phyloP scores from a whole-genome alignment of 2,329 filamentous ascomycete genomes.

The Triangularia verruculosa region DNA sequence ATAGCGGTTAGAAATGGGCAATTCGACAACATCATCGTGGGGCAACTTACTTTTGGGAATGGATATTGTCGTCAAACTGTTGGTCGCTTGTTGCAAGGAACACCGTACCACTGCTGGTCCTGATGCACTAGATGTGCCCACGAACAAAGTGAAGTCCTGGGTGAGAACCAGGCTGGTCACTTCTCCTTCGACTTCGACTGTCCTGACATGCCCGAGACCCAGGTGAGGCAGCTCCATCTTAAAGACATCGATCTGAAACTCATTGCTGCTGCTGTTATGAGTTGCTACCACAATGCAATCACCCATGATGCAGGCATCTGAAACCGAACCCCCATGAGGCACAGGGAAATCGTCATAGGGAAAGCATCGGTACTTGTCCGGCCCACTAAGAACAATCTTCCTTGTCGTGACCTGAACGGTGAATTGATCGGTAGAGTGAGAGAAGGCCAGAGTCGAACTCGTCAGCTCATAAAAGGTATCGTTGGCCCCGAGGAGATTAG shows the following conservation, averaged over 20 bases:
- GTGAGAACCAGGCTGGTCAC: constrained; percentile 47
- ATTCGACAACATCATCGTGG: neutral
- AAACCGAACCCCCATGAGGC: constrained; percentile 28
- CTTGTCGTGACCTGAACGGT: constrained; percentile 56
- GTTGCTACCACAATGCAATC: constrained; percentile 44
- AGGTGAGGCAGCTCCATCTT: constrained; percentile 33
- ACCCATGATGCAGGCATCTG: constrained; percentile 42
- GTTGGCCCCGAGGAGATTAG: constrained; percentile 41
- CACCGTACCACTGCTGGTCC: constrained; percentile 36
- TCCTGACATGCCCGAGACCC: constrained; percentile 28
- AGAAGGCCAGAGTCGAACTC: constrained; percentile 50
- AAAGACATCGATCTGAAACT: constrained; percentile 41
- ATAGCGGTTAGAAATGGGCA: neutral
- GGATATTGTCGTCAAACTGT: constrained; percentile 18
- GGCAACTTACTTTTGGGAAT: constrained; percentile 27
- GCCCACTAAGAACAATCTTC: constrained; percentile 39
- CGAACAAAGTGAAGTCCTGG: constrained; percentile 26
- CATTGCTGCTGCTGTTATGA: constrained; percentile 33
- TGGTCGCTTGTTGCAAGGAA: constrained; percentile 11
- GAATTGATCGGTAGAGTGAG: constrained; percentile 33
- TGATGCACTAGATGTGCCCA: constrained; percentile 35
- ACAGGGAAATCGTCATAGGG: constrained; percentile 9
- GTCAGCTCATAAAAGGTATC: constrained; percentile 48
- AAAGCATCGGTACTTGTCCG: constrained; percentile 26
- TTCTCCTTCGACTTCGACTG: constrained; percentile 43